phyloP scores from a whole-genome alignment of 768 basidiomycete species.

The Hypsizygus marmoreus region DNA sequence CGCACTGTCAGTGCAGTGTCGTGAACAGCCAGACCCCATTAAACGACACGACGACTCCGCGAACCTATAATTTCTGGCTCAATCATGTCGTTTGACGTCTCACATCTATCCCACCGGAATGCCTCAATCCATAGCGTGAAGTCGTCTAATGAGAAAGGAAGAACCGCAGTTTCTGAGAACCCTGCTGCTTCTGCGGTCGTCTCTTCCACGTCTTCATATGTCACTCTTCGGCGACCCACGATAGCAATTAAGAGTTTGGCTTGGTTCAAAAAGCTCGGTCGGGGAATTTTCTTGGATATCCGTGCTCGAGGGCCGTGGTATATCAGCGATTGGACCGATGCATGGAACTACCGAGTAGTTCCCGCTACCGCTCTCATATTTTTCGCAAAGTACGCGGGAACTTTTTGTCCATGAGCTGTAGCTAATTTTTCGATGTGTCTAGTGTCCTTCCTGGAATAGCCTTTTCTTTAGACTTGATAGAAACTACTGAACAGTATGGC shows the following conservation, averaged over 20 bases:
- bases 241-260: conserved; percentile 10
- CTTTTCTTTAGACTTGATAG: conserved; percentile 89
- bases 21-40: not conserved
- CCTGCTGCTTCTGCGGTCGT: not conserved
- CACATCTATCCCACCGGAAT: not conserved
- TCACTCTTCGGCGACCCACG: conserved; percentile 11
- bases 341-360: conserved; percentile 88
- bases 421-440: not conserved
- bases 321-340: conserved; percentile 85
- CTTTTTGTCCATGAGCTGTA: not conserved
- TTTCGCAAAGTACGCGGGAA: conserved; percentile 69
- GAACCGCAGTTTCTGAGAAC: too few species aligned
- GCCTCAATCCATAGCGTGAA: not conserved
- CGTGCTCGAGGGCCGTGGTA: conserved; percentile 78
- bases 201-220: conserved; percentile 13
- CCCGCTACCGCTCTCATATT: conserved; percentile 87
- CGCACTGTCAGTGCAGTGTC: too few species aligned
- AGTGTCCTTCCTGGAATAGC: conserved; percentile 90
- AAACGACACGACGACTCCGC: not conserved
- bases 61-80: too few species aligned
- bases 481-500: conserved; percentile 88
- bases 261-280: conserved; percentile 41
- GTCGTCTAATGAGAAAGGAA: too few species aligned
- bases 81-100: too few species aligned
- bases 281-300: conserved; percentile 74